Percentiles rank a stretch among this genome's conserved stretches.
Conservation (phyloP, 805 yeast species). For the Cephaloascus albidus region DNA sequence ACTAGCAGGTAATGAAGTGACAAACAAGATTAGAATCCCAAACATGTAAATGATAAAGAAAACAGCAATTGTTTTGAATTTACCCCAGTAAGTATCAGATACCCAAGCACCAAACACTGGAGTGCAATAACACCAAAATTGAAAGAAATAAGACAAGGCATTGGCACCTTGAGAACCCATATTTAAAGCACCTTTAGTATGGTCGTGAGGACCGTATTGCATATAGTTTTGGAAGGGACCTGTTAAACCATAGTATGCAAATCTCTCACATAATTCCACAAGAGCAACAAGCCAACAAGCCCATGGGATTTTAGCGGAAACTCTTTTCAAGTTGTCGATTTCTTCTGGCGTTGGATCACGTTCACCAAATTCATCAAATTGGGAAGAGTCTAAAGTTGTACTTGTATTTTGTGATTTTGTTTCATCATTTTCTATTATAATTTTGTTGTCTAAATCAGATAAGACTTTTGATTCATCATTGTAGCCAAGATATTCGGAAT, state of each 20-base stretch:
- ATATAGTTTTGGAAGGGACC: constrained; percentile 76
- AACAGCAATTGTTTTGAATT: constrained; percentile 55
- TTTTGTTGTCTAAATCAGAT: too few species aligned
- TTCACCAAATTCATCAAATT: constrained; percentile 16
- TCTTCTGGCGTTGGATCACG: constrained; percentile 46
- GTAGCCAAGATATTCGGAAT: too few species aligned
- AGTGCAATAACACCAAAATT: constrained; percentile 75
- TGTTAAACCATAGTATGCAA: constrained; percentile 70
- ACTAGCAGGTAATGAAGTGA: constrained; percentile 60
- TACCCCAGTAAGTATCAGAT: constrained; percentile 70
- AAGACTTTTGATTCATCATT: too few species aligned
- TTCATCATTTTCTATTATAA: too few species aligned
- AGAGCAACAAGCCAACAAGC: constrained; percentile 57
- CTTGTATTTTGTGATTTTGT: too few species aligned
- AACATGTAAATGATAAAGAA: constrained; percentile 50
- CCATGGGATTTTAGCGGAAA: constrained; percentile 40
- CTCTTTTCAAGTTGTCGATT: constrained; percentile 39
- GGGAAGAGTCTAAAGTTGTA: not conserved
- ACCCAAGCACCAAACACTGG: constrained; percentile 71
- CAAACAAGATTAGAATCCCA: constrained; percentile 56
- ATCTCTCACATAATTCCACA: constrained; percentile 76
- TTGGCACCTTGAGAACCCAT: constrained; percentile 58
- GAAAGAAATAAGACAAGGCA: constrained; percentile 65
- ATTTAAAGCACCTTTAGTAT: constrained; percentile 45
- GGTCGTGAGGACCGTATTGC: constrained; percentile 35